phyloP scores from a whole-genome alignment of 225 moss, liverwort and hornwort genomes.

The Straminergon stramineum region DNA sequence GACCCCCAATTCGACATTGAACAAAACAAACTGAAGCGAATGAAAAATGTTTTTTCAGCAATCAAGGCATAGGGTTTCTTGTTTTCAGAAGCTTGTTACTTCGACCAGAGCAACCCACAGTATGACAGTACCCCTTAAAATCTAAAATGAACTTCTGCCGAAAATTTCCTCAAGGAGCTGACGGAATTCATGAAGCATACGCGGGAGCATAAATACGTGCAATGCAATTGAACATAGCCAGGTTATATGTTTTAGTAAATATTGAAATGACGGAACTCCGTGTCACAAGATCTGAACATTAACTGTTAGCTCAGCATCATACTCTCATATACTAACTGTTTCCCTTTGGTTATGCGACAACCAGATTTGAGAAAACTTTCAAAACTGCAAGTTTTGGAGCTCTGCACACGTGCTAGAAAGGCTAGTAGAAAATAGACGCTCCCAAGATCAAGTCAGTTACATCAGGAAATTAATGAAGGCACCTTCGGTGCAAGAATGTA shows the following conservation, averaged over 20 bases:
- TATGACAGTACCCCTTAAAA: not conserved
- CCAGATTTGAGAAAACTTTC: not conserved
- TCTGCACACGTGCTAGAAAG: not conserved
- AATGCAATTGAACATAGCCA: not conserved
- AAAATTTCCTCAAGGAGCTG: not conserved
- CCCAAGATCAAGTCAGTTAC: not conserved
- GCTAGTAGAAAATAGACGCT: no score
- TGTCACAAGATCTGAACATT: not conserved
- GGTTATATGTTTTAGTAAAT: not conserved
- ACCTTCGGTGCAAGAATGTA: conserved; percentile 1
- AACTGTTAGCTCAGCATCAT: not conserved
- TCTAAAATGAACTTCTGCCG: not conserved
- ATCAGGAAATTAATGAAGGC: not conserved
- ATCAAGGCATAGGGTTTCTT: not conserved
- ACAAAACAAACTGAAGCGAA: not conserved
- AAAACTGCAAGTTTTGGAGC: not conserved
- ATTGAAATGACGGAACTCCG: not conserved
- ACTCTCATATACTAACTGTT: not conserved
- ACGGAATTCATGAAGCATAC: not conserved
- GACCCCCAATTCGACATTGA: not conserved
- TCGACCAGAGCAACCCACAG: not conserved
- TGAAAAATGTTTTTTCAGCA: not conserved
- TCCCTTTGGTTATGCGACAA: not conserved
- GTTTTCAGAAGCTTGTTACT: not conserved
- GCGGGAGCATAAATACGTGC: not conserved